Conservation (phyloP, 2,329 filamentous ascomycete genomes). For the Pyrenochaeta sp. region DNA sequence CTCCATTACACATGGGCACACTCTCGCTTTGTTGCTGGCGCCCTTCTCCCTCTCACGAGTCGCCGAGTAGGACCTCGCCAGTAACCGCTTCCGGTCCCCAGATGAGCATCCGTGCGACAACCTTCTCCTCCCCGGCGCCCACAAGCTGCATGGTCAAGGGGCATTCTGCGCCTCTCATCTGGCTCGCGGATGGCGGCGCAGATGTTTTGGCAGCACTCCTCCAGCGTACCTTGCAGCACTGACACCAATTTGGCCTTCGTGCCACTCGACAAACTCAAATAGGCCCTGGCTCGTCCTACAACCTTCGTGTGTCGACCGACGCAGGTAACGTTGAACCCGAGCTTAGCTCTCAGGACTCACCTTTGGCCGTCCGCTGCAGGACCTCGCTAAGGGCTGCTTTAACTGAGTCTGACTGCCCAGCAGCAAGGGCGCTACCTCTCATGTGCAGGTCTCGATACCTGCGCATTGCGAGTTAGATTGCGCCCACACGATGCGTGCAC, state of each 20-base stretch:
- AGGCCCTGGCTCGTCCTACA: conserved; percentile 33
- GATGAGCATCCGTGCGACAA: conserved; percentile 34
- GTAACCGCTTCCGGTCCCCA: conserved; percentile 29
- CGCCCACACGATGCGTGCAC: conserved; percentile 12
- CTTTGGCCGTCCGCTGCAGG: not conserved
- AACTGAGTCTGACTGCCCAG: not conserved
- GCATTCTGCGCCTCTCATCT: conserved; percentile 37
- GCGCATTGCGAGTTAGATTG: conserved; percentile 11
- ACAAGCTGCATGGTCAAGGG: conserved; percentile 44
- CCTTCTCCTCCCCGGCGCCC: conserved; percentile 30
- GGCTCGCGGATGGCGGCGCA: conserved; percentile 38
- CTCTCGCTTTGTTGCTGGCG: conserved; percentile 22
- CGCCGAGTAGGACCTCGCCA: conserved; percentile 29
- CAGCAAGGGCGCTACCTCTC: conserved; percentile 12
- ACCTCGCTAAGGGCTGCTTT: conserved; percentile 10
- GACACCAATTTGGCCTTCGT: conserved; percentile 33
- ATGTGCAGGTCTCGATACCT: not conserved
- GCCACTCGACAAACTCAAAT: conserved; percentile 40
- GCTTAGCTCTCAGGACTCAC: conserved; percentile 15
- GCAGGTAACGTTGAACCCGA: conserved; percentile 30
- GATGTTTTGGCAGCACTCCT: conserved; percentile 22
- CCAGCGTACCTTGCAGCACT: conserved; percentile 48
- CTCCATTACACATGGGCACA: conserved; percentile 16
- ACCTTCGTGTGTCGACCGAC: conserved; percentile 27
- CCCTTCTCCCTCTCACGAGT: conserved; percentile 24